Percentiles rank a stretch among this genome's conserved stretches.
These are phyloP conservation scores for Quercus alba DNA, from an alignment of 306 rosid species.

Conservation along the genomic window DNA sequence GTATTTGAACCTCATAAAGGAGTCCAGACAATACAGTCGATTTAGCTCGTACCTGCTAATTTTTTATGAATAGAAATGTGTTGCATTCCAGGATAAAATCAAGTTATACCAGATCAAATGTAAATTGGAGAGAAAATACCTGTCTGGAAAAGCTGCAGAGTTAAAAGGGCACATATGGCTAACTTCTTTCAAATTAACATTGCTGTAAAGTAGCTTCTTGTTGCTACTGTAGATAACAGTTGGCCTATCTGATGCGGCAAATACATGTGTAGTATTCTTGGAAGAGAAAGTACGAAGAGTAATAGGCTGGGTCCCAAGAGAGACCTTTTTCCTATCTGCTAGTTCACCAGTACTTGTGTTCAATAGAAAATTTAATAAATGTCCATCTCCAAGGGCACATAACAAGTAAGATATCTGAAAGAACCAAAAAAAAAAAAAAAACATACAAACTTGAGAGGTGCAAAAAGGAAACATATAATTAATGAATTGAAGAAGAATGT, in stretches of 20 bases:
- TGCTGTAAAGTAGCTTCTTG: conserved; percentile 92
- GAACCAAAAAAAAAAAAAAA: not conserved
- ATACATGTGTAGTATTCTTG: conserved; percentile 90
- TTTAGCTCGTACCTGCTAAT: not conserved
- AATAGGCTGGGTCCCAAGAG: conserved; percentile 98
- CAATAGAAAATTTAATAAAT: conserved; percentile 80
- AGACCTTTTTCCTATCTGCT: conserved; percentile 89
- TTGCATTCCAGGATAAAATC: not conserved
- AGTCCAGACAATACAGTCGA: not conserved
- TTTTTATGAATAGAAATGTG: not conserved
- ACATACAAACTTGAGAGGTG: not conserved
- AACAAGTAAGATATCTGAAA: conserved; percentile 84
- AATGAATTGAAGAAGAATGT: not conserved
- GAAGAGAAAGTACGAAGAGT: conserved; percentile 96
- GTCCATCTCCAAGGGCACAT: conserved; percentile 98
- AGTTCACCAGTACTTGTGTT: conserved; percentile 82
- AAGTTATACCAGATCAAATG: not conserved
- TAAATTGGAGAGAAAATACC: conserved; percentile 40
- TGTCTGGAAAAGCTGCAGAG: conserved; percentile 98
- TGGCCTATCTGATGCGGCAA: conserved; percentile 98
- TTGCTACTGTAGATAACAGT: conserved; percentile 97
- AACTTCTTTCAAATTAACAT: conserved; percentile 96
- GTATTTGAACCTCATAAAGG: no score
- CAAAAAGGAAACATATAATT: not conserved
- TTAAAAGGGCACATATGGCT: conserved; percentile 99